Base-by-base conservation (phyloP, 2,329 filamentous ascomycete genomes). In the Amesomyces nigricolor region DNA sequence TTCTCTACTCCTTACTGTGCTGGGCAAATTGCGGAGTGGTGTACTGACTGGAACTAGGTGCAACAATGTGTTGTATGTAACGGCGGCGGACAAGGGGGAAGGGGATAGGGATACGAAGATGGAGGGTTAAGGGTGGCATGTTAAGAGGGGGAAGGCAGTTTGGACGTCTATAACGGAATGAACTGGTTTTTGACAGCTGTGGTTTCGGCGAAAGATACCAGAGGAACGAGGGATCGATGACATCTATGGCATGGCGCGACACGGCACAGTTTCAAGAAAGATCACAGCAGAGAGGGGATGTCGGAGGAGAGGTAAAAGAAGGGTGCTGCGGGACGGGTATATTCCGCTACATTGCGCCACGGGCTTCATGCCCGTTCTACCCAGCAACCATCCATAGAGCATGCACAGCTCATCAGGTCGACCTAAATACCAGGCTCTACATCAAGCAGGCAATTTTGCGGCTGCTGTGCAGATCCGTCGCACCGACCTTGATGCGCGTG, bases 51-150 rank as follows among this genome's bases (percentile, higher is more conserved):
- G n/a, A 11, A 16, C 30, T 42, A 68, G 67, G 39, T 64, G 64
- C 59, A 97, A 97, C 75, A 97, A 97, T 69, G 92, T 97, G n/a
- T 79, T 97, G 46, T 97, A 90, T 87, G 92, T 97, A 64, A 79
- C 81, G 62, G 77, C 76, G 51, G 81, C 80, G 48, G 78, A 79
- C 54, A 69, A 75, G 56, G 75, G 73, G 52, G 71, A 74, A 26
- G 76, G 71, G 42, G 81, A 83, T 62, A 75, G 71, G 42, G 81
- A 83, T 62, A 76, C 75, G n/a, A 78, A 76, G 62, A 85, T 86
- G 80, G 77, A 80, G 16, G 81, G 72, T 58, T 81, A 53, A 59
- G 19, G 2, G 4, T 7, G 17, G 39, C 3, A 13, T n/a, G 17
- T 11, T n/a, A 35, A 14, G 16, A 16, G 42, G 13, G 42, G 26